Evolutionary conservation across 2,329 filamentous ascomycete genomes (phyloP).

Genomic region (Didymella segeticola): DNA sequence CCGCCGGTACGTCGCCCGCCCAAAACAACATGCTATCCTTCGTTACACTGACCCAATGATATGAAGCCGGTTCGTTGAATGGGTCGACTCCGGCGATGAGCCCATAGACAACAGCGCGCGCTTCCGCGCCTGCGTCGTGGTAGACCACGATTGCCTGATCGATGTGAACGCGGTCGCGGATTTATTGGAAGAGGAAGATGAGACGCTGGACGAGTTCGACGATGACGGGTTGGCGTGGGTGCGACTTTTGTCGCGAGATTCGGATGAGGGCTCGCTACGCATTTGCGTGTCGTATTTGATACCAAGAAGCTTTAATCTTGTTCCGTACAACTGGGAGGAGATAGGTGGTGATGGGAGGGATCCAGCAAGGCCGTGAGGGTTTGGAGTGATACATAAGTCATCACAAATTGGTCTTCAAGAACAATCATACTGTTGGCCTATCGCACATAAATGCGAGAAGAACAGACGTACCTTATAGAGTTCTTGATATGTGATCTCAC

Average conservation of each 20-base stretch:
- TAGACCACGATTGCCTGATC: constrained; percentile 9
- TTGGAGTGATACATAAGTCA: neutral
- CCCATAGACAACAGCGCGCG: neutral
- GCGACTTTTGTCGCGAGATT: constrained; percentile 5
- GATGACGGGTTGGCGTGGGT: constrained; percentile 9
- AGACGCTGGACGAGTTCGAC: constrained; percentile 9
- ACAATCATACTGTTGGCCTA: neutral
- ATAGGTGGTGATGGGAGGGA: constrained; percentile 1
- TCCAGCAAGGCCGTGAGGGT: constrained; percentile 9
- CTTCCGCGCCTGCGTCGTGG: constrained; percentile 9
- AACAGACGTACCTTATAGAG: neutral
- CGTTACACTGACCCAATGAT: no score
- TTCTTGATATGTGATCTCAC: neutral
- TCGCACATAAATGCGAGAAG: neutral
- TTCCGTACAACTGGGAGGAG: constrained; percentile 10
- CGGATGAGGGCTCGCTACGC: constrained; percentile 5
- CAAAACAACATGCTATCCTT: no score
- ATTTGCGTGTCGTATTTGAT: constrained; percentile 9
- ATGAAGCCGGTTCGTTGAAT: neutral
- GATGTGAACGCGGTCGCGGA: constrained; percentile 10
- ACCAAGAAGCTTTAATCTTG: constrained; percentile 7
- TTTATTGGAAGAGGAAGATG: constrained; percentile 3
- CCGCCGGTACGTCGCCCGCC: no score
- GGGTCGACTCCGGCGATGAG: neutral
- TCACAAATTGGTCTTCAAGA: neutral